Evolutionary conservation across 1,139 yeast genomes (phyloP), one percentile per base, ranked within the genome.

Genomic region (Debaryomyces sp.): DNA sequence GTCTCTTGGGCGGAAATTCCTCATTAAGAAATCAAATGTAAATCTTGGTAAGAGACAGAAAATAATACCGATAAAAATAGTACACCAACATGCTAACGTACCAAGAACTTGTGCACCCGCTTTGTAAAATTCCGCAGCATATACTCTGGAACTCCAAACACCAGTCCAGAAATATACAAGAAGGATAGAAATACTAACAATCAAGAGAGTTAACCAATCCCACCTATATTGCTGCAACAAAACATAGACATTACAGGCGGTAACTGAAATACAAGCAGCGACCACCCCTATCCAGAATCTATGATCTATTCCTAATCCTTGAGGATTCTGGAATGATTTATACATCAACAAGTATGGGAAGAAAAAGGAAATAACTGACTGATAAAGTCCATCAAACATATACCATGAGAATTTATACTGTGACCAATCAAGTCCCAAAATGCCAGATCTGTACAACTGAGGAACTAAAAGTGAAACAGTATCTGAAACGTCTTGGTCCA

Each of bases 141-240:
- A 58, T 4, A 64, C 55, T 41, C 75, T 64, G 0, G 80, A 70
- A 57, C 84, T 75, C 86, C 87, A 82, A 8, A 76, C 81, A 41
- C 85, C 85, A 8, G 84, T 71, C 87, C 87, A 82, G 66, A 81
- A 80, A 57, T 71, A 80, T n/a, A 82, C 77, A 46, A 82, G 58
- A 48, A 81, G 64, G 39, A 78, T 70, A 3, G 86, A 81, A 41
- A 82, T 62, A 2, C 76, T 70, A 54, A 75, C 70, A 50, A 81
- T 76, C 47, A 80, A 62, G 43, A 75, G 56, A 33, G 84, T 68
- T 43, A 82, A 65, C 82, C 84, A 79, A 62, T 82, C 87, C 87
- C 87, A 82, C 59, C 86, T 67, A 53, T 71, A 72, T 60, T 82
- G 87, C 51, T 76, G 81, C 49, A 82, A 65, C 54, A 82, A 61